Conservation (phyloP, 2,329 filamentous ascomycete genomes). For the Daldinia sp. region DNA sequence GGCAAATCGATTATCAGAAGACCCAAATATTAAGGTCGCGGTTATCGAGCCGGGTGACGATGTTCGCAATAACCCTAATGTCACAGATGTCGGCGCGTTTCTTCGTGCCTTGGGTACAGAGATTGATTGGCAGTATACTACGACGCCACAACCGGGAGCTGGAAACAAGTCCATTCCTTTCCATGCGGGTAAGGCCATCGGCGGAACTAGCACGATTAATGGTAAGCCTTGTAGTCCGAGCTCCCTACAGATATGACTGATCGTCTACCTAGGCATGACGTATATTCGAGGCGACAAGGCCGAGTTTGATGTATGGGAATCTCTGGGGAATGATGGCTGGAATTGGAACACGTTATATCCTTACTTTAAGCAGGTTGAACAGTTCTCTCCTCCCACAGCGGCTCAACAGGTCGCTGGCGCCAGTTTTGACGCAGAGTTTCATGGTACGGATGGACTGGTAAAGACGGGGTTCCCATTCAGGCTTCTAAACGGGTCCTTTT, state of each 20-base stretch:
- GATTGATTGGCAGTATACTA: constrained; percentile 54
- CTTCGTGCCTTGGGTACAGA: constrained; percentile 45
- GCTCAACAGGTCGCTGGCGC: constrained; percentile 54
- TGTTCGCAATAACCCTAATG: constrained; percentile 52
- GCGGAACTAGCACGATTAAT: constrained; percentile 57
- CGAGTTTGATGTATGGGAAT: constrained; percentile 60
- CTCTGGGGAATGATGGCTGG: constrained; percentile 59
- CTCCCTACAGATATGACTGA: constrained; percentile 28
- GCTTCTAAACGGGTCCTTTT: constrained; percentile 53
- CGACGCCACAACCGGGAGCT: constrained; percentile 50
- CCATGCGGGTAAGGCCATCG: constrained; percentile 55
- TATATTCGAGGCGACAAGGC: constrained; percentile 59
- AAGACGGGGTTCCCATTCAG: constrained; percentile 54
- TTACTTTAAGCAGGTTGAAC: constrained; percentile 61
- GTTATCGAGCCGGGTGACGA: constrained; percentile 56
- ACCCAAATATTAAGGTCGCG: constrained; percentile 51
- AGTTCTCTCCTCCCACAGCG: constrained; percentile 51
- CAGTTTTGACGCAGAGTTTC: constrained; percentile 51
- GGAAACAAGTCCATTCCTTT: constrained; percentile 52
- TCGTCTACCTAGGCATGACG: constrained; percentile 55
- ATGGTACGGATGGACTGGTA: constrained; percentile 54
- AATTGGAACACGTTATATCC: constrained; percentile 59
- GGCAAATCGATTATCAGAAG: constrained; percentile 54
- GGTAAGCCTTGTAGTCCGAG: constrained; percentile 46
- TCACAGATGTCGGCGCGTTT: constrained; percentile 50